A percentile compares a stretch with the other conserved stretches of the same genome.
These are phyloP conservation scores for Lentinula aciculospora DNA, from an alignment of 768 basidiomycete species.

Conservation along the genomic window DNA sequence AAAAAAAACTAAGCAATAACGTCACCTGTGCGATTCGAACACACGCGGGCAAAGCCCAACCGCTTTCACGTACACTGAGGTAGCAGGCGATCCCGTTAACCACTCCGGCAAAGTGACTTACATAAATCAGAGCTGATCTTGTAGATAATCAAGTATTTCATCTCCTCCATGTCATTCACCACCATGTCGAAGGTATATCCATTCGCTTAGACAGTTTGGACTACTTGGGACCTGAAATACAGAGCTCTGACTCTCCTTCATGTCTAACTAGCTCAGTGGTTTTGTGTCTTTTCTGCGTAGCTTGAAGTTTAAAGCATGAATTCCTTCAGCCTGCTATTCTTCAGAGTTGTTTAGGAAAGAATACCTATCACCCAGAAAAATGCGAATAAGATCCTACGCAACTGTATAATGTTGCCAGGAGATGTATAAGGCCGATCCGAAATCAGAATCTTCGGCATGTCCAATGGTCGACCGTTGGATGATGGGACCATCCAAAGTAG, in stretches of 20 bases:
- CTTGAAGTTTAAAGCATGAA: background rate
- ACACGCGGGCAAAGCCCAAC: constrained; percentile 26
- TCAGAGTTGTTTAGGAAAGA: constrained; percentile 55
- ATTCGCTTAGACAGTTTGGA: no score
- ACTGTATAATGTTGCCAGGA: constrained; percentile 59
- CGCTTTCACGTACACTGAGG: constrained; percentile 1
- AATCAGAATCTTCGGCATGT: constrained; percentile 55
- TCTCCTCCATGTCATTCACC: background rate
- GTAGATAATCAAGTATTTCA: no score
- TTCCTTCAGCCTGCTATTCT: constrained; percentile 51
- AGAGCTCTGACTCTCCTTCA: background rate
- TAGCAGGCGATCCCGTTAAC: constrained; percentile 87
- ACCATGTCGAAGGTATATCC: background rate
- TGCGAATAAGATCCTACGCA: constrained; percentile 46
- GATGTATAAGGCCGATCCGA: constrained; percentile 44
- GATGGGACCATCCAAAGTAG: constrained; percentile 37
- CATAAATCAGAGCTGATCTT: no score
- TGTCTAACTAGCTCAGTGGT: constrained; percentile 1
- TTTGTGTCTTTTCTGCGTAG: background rate
- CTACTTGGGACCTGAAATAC: no score
- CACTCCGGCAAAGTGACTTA: constrained; percentile 89
- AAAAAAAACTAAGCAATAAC: background rate
- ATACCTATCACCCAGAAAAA: constrained; percentile 60
- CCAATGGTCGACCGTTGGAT: constrained; percentile 60
- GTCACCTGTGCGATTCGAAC: constrained; percentile 27